A percentile compares a stretch with the other conserved stretches of the same genome.
These are phyloP conservation scores for Fusarium secorum DNA, from an alignment of 2,329 filamentous ascomycete genomes.

Conservation along the genomic window DNA sequence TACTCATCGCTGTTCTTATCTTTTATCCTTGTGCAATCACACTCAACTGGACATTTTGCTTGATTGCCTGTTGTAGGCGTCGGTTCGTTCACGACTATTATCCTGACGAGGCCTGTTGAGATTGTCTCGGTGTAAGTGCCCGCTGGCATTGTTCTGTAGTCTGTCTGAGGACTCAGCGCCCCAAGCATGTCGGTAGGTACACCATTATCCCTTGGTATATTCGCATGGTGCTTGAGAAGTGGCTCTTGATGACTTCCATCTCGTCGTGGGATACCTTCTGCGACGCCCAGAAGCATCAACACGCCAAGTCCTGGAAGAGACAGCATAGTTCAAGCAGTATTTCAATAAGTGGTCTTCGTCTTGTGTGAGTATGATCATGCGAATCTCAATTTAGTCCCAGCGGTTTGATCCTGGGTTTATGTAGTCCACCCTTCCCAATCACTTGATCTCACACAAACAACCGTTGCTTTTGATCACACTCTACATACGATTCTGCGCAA, in stretches of 20 bases:
- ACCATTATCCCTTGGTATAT: not conserved
- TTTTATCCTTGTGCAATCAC: conserved; percentile 41
- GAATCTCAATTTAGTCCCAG: not conserved
- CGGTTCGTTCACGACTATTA: conserved; percentile 33
- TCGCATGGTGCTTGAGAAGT: not conserved
- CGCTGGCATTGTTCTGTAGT: conserved; percentile 39
- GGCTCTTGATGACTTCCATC: not conserved
- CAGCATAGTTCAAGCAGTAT: not conserved
- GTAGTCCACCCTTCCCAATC: conserved; percentile 13
- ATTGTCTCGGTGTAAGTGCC: conserved; percentile 39
- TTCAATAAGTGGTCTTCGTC: not conserved
- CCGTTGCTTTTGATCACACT: not conserved
- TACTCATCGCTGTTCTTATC: conserved; percentile 41
- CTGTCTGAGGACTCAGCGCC: not conserved
- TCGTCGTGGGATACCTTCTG: not conserved
- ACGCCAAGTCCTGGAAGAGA: not conserved
- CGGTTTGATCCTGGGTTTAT: conserved; percentile 21
- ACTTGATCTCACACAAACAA: not conserved
- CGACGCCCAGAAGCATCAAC: not conserved
- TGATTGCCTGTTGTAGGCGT: conserved; percentile 8
- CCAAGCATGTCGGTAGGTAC: not conserved
- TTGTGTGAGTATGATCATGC: not conserved
- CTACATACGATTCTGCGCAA: conserved; percentile 3
- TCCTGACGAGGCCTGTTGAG: conserved; percentile 15
- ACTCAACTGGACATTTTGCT: conserved; percentile 26